Evolutionary conservation across 192 early-diverging fungal genomes (phyloP).

Genomic region (Pilaira anomala): DNA sequence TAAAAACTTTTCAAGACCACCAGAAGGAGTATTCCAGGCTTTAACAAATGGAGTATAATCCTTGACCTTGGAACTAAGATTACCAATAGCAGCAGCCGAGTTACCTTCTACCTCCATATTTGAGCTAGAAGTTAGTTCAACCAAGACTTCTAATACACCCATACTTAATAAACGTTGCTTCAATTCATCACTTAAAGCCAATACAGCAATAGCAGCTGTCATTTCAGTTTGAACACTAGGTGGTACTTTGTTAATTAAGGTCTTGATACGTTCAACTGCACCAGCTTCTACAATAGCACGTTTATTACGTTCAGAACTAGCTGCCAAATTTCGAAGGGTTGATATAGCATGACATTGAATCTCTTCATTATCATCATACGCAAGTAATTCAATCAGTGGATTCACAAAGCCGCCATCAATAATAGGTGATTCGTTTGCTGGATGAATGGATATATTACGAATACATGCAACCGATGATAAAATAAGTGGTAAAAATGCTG

Average conservation of each 20-base stretch:
- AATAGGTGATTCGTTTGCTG: slow-evolving; percentile 80
- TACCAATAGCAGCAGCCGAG: slow-evolving; percentile 74
- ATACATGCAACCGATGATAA: slow-evolving; percentile 84
- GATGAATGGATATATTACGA: slow-evolving; percentile 87
- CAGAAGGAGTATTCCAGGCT: slow-evolving; percentile 64
- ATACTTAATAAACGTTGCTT: slow-evolving; percentile 60
- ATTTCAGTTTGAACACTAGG: slow-evolving; percentile 73
- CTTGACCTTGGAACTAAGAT: slow-evolving; percentile 59
- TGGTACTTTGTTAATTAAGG: slow-evolving; percentile 52
- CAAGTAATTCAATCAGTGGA: slow-evolving; percentile 58
- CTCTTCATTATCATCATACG: slow-evolving; percentile 72
- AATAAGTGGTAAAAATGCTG: slow-evolving; percentile 70
- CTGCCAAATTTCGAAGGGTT: slow-evolving; percentile 79
- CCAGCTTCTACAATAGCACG: slow-evolving; percentile 70
- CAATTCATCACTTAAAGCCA: slow-evolving; percentile 74
- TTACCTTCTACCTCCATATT: slow-evolving; percentile 75
- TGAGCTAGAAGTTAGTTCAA: slow-evolving; percentile 56
- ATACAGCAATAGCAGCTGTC: slow-evolving; percentile 79
- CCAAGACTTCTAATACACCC: slow-evolving; percentile 63
- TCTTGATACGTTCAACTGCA: slow-evolving; percentile 68
- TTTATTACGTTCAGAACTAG: slow-evolving; percentile 76
- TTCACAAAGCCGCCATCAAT: slow-evolving; percentile 76
- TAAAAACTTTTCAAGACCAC: slow-evolving; percentile 69
- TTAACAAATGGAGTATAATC: slow-evolving; percentile 63
- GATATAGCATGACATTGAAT: slow-evolving; percentile 86